Percentiles rank a stretch among this genome's conserved stretches.
These are phyloP conservation scores for Arthrobotrys musiformis DNA, from an alignment of 2,329 filamentous ascomycete species.

Conservation along the genomic window DNA sequence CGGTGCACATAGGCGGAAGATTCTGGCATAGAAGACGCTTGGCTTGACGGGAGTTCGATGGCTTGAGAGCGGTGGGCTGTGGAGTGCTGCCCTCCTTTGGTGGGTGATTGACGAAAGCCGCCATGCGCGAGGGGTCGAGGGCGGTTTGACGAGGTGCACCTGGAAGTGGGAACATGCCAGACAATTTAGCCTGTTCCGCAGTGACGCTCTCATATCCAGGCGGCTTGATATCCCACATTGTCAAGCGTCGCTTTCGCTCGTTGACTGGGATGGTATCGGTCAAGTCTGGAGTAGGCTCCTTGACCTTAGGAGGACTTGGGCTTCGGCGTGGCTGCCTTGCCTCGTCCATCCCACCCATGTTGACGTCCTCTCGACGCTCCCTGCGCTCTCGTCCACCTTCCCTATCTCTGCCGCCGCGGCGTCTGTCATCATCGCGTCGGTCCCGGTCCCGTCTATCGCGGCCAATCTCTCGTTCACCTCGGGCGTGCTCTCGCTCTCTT, in stretches of 20 bases:
- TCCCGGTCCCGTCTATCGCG: conserved; percentile 74
- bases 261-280: conserved; percentile 84
- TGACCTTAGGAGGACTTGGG: conserved; percentile 85
- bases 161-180: conserved; percentile 95
- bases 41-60: conserved; percentile 90
- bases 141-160: conserved; percentile 93
- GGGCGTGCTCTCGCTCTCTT: conserved; percentile 77
- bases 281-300: conserved; percentile 94
- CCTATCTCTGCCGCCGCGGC: conserved; percentile 67
- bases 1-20: conserved; percentile 76
- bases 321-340: conserved; percentile 75
- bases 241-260: conserved; percentile 89
- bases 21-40: conserved; percentile 92
- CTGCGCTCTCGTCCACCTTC: conserved; percentile 66
- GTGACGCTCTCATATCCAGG: conserved; percentile 98
- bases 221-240: conserved; percentile 99
- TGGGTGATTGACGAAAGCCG: conserved; percentile 95
- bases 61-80: conserved; percentile 80
- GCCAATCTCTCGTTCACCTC: conserved; percentile 64
- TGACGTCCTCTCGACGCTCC: conserved; percentile 65
- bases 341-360: conserved; percentile 61
- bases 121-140: conserved; percentile 92
- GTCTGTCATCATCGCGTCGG: conserved; percentile 62
- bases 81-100: conserved; percentile 72
- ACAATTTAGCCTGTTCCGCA: conserved; percentile 97